Base-by-base conservation (phyloP, 2,329 filamentous ascomycete species). In the Chalaropsis thielavioides region DNA sequence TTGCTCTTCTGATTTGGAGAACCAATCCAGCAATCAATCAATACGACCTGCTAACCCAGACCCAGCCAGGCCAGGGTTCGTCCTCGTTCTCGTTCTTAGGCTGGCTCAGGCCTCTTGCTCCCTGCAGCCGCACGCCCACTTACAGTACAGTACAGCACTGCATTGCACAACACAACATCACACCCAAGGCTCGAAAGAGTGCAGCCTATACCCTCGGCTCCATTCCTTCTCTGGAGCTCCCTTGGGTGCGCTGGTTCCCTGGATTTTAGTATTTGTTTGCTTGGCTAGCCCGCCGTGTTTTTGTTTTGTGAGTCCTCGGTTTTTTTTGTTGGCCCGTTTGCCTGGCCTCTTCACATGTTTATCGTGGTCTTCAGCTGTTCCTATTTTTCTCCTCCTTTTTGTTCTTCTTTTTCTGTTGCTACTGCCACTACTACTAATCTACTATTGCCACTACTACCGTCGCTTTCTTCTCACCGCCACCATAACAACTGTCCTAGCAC, bases 191-290 rank as follows among this genome's bases (percentile, higher is more conserved):
- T n/a, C 43, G 15, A 3, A 46, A 46, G 41, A 5, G 43, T 17
- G 15, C 10, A 19, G 24, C 46, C 49, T 58, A 38, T 58, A 31
- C 54, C 54, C 54, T 58, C 54, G 27, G 54, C 54, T 58, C 54
- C 31, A 58, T 58, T 58, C 54, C 54, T 58, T 58, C 54, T 35
- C 31, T 38, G 27, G 54, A 58, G 54, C n/a, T 58, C 54, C 5
- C 54, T 58, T 46, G 8, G 35, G 35, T 38, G 4, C 31, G 15
- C 54, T 35, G 27, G 7, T 58, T 38, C 54, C 54, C 54, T 38
- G 27, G 17, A 19, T 38, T 38, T 58, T n/a, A 35, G 27, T 58
- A 58, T 58, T 58, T 58, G 54, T 35, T 58, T 58, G 24, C 54
- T 38, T 38, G 15, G 54, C 31, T 22, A n/a, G 31, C 27, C 27